A percentile compares a stretch with the other conserved stretches of the same genome.
These are phyloP conservation scores for Polysphondylium violaceum DNA, from an alignment of 78 protist genomes.

Conservation along the genomic window DNA sequence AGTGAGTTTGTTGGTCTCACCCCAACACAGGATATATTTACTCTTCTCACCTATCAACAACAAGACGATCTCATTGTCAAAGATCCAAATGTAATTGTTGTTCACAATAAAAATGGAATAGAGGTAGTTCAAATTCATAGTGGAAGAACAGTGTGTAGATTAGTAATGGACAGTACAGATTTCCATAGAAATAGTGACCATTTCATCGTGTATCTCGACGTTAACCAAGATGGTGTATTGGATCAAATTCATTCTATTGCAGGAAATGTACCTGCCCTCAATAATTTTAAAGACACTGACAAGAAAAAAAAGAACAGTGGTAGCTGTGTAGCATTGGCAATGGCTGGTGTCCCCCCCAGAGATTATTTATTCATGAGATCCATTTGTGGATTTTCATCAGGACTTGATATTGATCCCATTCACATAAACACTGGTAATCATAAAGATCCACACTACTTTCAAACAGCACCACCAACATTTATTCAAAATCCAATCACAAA, in stretches of 20 bases:
- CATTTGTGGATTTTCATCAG: too few species aligned
- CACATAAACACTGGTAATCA: neutral
- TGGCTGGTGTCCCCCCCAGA: constrained; percentile 58
- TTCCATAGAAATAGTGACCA: neutral
- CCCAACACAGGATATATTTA: neutral
- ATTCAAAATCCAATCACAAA: neutral
- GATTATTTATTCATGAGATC: constrained; percentile 20
- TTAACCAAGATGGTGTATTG: constrained; percentile 54
- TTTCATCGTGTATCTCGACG: constrained; percentile 34
- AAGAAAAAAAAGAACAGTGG: neutral
- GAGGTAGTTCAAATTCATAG: constrained; percentile 41
- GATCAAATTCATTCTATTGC: constrained; percentile 49
- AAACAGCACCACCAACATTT: constrained; percentile 49
- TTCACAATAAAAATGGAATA: constrained; percentile 43
- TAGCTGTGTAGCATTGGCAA: constrained; percentile 24
- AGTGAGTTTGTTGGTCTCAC: constrained; percentile 6
- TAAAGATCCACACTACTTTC: neutral
- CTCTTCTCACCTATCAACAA: neutral
- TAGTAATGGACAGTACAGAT: constrained; percentile 33
- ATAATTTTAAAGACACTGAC: neutral
- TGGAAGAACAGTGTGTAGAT: constrained; percentile 58
- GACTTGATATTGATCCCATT: too few species aligned
- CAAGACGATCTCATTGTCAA: neutral
- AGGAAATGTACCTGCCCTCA: too few species aligned
- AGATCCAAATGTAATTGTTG: constrained; percentile 53